Evolutionary conservation across 78 protist genomes (phyloP).

Genomic region (Chrysochromulina tobinii): DNA sequence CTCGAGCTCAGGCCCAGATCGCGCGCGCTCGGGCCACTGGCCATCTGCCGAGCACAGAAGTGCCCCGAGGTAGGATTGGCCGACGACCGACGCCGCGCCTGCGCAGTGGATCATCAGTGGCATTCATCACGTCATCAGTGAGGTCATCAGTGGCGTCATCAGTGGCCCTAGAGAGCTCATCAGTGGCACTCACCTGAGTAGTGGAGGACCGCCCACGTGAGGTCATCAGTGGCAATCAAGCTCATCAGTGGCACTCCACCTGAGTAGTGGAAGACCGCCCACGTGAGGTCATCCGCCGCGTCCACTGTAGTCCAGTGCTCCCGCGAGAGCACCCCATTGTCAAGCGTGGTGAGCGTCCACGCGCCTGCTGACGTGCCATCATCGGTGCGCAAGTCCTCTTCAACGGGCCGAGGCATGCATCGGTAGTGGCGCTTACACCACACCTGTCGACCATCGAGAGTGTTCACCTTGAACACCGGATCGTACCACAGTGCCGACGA

Average conservation of each 20-base stretch:
- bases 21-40: neutral
- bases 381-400: neutral
- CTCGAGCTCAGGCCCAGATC: neutral
- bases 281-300: neutral
- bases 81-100: neutral
- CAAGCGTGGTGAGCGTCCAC: neutral
- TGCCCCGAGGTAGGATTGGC: neutral
- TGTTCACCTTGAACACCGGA: neutral
- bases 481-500: neutral
- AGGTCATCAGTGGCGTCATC: too few relatives aligned
- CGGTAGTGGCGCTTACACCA: neutral
- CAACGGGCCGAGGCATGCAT: neutral
- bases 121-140: too few relatives aligned
- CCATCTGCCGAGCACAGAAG: neutral
- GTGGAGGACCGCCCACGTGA: neutral
- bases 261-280: neutral
- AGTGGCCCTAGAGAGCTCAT: too few relatives aligned
- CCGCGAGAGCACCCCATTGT: neutral
- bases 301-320: neutral
- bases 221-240: neutral
- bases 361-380: neutral
- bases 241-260: too few relatives aligned
- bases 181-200: neutral
- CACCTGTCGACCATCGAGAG: neutral
- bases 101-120: too few relatives aligned